phyloP scores from a whole-genome alignment of 352 stramenopile genomes.

The Pythium plurisporium region DNA sequence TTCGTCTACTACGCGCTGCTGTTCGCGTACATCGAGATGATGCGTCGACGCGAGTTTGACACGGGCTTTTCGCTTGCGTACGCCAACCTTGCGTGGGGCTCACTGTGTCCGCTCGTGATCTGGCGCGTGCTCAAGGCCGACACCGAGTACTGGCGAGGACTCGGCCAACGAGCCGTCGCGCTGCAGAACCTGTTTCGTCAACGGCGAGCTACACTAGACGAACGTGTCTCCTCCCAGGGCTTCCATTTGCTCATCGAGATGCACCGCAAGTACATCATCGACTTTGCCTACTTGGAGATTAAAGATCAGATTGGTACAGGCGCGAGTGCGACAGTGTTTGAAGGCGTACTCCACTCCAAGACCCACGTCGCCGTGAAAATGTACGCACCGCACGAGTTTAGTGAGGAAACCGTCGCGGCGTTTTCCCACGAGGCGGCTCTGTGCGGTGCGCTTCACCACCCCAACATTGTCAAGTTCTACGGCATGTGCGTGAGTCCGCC shows the following conservation, averaged over 20 bases:
- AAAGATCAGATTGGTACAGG: constrained; percentile 42
- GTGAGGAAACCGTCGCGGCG: constrained; percentile 58
- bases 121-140: constrained; percentile 38
- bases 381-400: constrained; percentile 57
- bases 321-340: constrained; percentile 58
- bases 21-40: constrained; percentile 28
- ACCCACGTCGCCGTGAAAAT: constrained; percentile 68
- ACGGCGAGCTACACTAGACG: constrained; percentile 14
- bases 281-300: constrained; percentile 67
- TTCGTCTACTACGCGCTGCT: constrained; percentile 27
- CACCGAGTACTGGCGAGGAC: constrained; percentile 29
- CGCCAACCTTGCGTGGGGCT: constrained; percentile 40
- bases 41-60: constrained; percentile 26
- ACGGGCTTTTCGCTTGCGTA: constrained; percentile 31
- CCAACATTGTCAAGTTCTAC: constrained; percentile 82
- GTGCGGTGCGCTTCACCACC: constrained; percentile 65
- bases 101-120: constrained; percentile 55
- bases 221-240: constrained; percentile 31
- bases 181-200: constrained; percentile 48
- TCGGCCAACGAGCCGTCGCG: constrained; percentile 47
- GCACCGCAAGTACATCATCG: constrained; percentile 67
- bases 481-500: constrained; percentile 77
- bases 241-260: constrained; percentile 70
- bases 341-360: constrained; percentile 48
- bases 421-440: constrained; percentile 80